phyloP scores from a whole-genome alignment of 306 rosid species.

The Glycine tomentella region DNA sequence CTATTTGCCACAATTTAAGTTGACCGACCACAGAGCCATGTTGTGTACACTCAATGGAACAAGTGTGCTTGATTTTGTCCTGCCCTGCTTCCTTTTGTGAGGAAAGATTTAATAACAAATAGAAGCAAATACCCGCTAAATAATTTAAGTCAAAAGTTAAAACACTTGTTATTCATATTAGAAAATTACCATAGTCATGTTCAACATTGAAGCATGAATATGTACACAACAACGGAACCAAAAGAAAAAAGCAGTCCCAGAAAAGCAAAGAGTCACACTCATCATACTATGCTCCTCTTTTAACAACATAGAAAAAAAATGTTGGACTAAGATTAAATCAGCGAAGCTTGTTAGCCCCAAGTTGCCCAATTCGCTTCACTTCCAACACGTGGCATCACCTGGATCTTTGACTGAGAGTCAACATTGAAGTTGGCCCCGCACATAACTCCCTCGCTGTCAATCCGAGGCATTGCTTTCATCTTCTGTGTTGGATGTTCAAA shows the following conservation, averaged over 20 bases:
- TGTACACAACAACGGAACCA: constrained; percentile 38
- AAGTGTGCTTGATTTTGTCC: not conserved
- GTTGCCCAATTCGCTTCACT: constrained; percentile 94
- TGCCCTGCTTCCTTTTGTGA: not conserved
- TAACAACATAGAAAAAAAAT: not conserved
- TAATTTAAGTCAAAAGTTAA: not conserved
- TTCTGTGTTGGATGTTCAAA: constrained; percentile 88
- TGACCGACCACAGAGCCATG: not conserved
- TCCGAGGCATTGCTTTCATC: constrained; percentile 93
- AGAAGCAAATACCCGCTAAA: not conserved
- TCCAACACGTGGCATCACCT: constrained; percentile 91
- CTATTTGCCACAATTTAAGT: not conserved
- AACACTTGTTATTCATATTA: constrained; percentile 15
- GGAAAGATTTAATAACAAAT: not conserved
- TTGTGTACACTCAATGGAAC: not conserved
- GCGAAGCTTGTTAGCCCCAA: constrained; percentile 60
- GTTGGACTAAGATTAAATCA: constrained; percentile 17
- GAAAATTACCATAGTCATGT: constrained; percentile 18
- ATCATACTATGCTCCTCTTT: constrained; percentile 20
- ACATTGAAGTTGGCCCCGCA: constrained; percentile 95
- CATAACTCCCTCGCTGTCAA: constrained; percentile 91
- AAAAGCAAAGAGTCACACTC: not conserved
- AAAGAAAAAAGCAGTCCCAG: not conserved
- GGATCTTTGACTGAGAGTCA: constrained; percentile 72
- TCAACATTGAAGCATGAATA: constrained; percentile 35